Percentiles rank a stretch among this genome's conserved stretches.
These are phyloP conservation scores for Arabidopsis arenosa DNA, from an alignment of 345 rosid genomes.

Conservation along the genomic window DNA sequence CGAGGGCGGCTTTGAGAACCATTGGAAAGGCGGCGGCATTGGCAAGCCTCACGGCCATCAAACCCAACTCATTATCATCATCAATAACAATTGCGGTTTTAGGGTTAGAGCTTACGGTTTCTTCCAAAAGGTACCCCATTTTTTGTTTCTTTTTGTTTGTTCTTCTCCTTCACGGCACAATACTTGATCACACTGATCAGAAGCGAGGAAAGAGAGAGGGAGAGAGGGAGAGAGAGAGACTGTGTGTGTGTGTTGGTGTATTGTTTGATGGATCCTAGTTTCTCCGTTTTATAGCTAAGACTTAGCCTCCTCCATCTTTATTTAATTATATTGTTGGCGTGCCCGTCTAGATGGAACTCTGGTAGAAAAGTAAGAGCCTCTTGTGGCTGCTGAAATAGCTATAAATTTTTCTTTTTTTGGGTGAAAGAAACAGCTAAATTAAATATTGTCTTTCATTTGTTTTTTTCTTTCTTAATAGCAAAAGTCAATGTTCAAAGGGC, in stretches of 20 bases:
- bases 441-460: neutral
- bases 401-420: no score
- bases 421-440: neutral
- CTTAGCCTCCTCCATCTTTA: neutral
- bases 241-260: neutral
- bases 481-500: conserved; percentile 24
- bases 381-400: conserved; percentile 9
- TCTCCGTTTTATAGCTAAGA: neutral
- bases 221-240: neutral
- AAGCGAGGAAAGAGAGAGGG: neutral
- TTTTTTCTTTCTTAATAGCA: neutral
- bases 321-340: neutral
- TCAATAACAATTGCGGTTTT: neutral
- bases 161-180: conserved; percentile 10
- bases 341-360: conserved; percentile 15
- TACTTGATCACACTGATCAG: neutral
- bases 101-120: conserved; percentile 29
- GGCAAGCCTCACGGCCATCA: conserved; percentile 49
- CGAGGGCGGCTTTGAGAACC: conserved; percentile 56
- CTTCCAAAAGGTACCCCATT: conserved; percentile 30
- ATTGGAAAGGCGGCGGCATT: conserved; percentile 46
- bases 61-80: conserved; percentile 48
- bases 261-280: neutral
- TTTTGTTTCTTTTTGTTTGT: neutral
- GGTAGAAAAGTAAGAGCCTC: conserved; percentile 31